A percentile compares a stretch with the other conserved stretches of the same genome.
These are phyloP conservation scores for Wickerhamiella cacticola DNA, from an alignment of 805 yeast species.

Conservation along the genomic window DNA sequence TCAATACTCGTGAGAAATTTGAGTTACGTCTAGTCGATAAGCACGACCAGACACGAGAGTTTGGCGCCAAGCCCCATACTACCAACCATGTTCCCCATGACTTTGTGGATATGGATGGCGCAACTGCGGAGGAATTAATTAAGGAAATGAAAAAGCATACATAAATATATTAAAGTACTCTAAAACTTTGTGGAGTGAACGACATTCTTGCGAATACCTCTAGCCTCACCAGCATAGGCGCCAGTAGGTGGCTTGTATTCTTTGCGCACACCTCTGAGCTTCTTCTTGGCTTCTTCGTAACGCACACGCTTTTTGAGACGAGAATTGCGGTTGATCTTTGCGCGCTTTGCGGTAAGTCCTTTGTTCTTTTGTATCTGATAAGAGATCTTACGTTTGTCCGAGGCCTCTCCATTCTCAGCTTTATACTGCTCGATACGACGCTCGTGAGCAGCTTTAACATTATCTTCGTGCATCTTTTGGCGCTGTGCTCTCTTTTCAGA, in stretches of 20 bases:
- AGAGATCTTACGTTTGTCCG: conserved; percentile 86
- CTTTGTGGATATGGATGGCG: conserved; percentile 45
- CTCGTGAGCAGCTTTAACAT: conserved; percentile 47
- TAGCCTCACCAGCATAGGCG: conserved; percentile 84
- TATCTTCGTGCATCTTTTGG: conserved; percentile 59
- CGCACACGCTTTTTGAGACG: conserved; percentile 97
- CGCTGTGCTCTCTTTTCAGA: conserved; percentile 38
- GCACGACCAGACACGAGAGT: conserved; percentile 54
- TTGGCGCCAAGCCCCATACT: conserved; percentile 70
- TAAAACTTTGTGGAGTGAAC: conserved; percentile 73
- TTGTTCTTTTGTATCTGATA: conserved; percentile 92
- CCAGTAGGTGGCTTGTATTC: conserved; percentile 68
- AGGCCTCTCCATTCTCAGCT: conserved; percentile 51
- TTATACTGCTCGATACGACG: conserved; percentile 67
- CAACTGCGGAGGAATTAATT: conserved; percentile 19
- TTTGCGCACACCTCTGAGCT: conserved; percentile 76
- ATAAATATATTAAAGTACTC: conserved; percentile 5
- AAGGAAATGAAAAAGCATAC: conserved; percentile 6
- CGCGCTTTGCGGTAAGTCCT: conserved; percentile 86
- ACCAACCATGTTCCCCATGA: conserved; percentile 90
- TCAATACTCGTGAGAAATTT: conserved; percentile 31
- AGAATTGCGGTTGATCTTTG: conserved; percentile 87
- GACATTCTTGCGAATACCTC: conserved; percentile 93
- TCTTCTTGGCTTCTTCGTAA: conserved; percentile 90
- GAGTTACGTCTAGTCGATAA: conserved; percentile 53